These are phyloP conservation scores for Aspergillus eucalypticola DNA, from an alignment of 2,329 filamentous ascomycete species.

Conservation along the genomic window DNA sequence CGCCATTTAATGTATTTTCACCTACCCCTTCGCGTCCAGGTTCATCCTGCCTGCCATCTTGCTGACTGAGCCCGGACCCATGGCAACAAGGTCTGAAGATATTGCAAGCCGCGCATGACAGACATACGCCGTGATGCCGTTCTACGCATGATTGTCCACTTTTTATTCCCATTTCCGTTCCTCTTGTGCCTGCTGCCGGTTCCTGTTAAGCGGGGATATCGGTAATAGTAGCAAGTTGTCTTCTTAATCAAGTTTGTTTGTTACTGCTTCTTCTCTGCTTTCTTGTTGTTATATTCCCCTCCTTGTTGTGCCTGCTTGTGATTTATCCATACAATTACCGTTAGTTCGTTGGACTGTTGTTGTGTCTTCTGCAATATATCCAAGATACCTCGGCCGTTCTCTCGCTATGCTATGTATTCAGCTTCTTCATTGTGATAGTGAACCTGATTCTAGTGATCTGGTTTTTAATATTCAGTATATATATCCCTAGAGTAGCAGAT, in stretches of 20 bases:
- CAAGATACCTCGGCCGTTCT: slow-evolving; percentile 23
- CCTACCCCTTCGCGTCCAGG: not conserved
- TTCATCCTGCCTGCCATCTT: not conserved
- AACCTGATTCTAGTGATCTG: not conserved
- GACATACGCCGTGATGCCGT: slow-evolving; percentile 19
- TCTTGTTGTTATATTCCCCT: slow-evolving; percentile 36
- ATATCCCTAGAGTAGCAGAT: no score
- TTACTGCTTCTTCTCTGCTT: slow-evolving; percentile 3
- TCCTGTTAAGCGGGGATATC: not conserved
- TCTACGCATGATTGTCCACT: slow-evolving; percentile 12
- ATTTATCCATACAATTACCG: slow-evolving; percentile 9
- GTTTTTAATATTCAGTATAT: no score
- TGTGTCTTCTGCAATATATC: slow-evolving; percentile 12
- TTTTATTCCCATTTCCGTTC: slow-evolving; percentile 8
- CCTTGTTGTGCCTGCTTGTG: slow-evolving; percentile 22
- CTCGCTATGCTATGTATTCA: slow-evolving; percentile 18
- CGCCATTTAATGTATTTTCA: slow-evolving; percentile 2
- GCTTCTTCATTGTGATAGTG: not conserved
- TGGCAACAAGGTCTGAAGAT: not conserved
- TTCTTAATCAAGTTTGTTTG: slow-evolving; percentile 17
- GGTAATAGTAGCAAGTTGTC: slow-evolving; percentile 6
- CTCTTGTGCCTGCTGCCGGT: not conserved
- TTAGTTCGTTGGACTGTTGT: slow-evolving; percentile 18
- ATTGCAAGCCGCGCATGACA: slow-evolving; percentile 9
- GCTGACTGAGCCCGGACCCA: not conserved